Percentiles rank a stretch among this genome's conserved stretches.
phyloP scores from a whole-genome alignment of 768 basidiomycete genomes.

The Omphalotus guepiniiformis region DNA sequence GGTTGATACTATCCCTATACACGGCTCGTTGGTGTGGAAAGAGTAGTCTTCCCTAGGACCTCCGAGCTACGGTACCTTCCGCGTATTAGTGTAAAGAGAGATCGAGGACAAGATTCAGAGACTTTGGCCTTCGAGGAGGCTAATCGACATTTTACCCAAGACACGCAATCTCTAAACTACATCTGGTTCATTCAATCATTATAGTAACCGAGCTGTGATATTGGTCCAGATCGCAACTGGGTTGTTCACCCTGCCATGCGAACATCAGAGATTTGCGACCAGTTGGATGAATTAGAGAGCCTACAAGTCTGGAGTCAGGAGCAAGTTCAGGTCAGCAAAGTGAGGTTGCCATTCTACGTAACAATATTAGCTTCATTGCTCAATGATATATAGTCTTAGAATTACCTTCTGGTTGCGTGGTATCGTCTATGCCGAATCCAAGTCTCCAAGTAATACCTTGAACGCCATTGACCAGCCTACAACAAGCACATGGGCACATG shows the following conservation, averaged over 20 bases:
- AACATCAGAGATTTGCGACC: not conserved
- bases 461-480: constrained; percentile 49
- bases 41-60: too few species aligned
- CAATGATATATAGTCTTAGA: not conserved
- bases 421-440: constrained; percentile 52
- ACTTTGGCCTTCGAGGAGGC: too few species aligned
- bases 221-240: constrained; percentile 7
- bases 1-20: too few species aligned
- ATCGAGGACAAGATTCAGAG: too few species aligned
- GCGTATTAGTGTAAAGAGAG: too few species aligned
- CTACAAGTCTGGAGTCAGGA: constrained; percentile 27
- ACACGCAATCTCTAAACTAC: too few species aligned
- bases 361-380: not conserved
- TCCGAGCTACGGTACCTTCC: too few species aligned
- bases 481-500: too few species aligned
- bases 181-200: not conserved
- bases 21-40: too few species aligned
- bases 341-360: constrained; percentile 30
- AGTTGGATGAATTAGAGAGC: constrained; percentile 10
- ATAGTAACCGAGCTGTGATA: not conserved
- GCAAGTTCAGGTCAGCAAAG: constrained; percentile 27
- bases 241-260: constrained; percentile 3
- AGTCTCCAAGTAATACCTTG: constrained; percentile 63
- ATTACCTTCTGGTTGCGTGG: constrained; percentile 52
- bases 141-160: too few species aligned